A percentile compares a stretch with the other conserved stretches of the same genome.
These are phyloP conservation scores for Rhynchosporium secalis DNA, from an alignment of 2,329 filamentous ascomycete genomes.

Conservation along the genomic window DNA sequence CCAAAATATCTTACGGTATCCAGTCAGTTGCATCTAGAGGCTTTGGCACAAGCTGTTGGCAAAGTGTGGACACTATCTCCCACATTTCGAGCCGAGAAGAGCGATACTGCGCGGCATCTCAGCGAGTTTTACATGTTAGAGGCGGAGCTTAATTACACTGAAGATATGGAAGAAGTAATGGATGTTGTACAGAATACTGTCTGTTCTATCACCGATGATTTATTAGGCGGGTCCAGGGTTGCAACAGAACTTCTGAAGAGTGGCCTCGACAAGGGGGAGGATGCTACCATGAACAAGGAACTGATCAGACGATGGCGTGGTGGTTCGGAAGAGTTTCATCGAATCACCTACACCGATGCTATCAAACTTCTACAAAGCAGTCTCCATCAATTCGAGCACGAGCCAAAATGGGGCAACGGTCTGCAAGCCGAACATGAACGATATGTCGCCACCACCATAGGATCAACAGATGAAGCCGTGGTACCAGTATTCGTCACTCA, in stretches of 20 bases:
- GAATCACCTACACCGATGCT: slow-evolving; percentile 80
- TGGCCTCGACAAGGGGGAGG: background rate
- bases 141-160: slow-evolving; percentile 79
- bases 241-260: slow-evolving; percentile 51
- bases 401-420: slow-evolving; percentile 69
- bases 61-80: slow-evolving; percentile 94
- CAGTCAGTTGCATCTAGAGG: slow-evolving; percentile 90
- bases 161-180: slow-evolving; percentile 71
- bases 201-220: slow-evolving; percentile 49
- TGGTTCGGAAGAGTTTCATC: slow-evolving; percentile 68
- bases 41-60: slow-evolving; percentile 81
- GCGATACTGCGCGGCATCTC: slow-evolving; percentile 88
- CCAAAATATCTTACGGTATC: slow-evolving; percentile 97
- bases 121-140: slow-evolving; percentile 99
- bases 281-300: slow-evolving; percentile 39
- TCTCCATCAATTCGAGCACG: slow-evolving; percentile 61
- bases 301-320: slow-evolving; percentile 72
- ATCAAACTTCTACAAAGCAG: slow-evolving; percentile 66
- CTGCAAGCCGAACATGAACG: slow-evolving; percentile 92
- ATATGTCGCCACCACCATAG: slow-evolving; percentile 70
- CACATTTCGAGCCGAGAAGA: slow-evolving; percentile 89
- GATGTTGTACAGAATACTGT: slow-evolving; percentile 79
- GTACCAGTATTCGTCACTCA: slow-evolving; percentile 87
- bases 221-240: slow-evolving; percentile 44
- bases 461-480: slow-evolving; percentile 32